A percentile compares a stretch with the other conserved stretches of the same genome.
phyloP scores from a whole-genome alignment of 106 monocot genomes.

The Cymbidium sinense region DNA sequence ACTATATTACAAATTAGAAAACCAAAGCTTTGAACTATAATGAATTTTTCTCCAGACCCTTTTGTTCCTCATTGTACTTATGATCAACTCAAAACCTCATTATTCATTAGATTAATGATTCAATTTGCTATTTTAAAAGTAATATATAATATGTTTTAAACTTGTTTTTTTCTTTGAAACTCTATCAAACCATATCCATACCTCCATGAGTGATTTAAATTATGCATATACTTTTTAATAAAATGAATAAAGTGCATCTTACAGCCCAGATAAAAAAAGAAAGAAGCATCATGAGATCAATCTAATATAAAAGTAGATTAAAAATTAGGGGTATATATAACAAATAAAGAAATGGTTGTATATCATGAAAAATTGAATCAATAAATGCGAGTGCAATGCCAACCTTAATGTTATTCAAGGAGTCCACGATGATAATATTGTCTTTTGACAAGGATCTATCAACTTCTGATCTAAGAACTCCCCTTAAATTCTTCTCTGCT shows the following conservation, averaged over 20 bases:
- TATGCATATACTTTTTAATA: background rate
- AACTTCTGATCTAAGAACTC: conserved; percentile 91
- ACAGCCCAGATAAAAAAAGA: background rate
- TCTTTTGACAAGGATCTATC: conserved; percentile 90
- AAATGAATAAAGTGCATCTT: background rate
- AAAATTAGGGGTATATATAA: no score
- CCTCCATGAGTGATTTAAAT: background rate
- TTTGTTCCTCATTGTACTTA: background rate
- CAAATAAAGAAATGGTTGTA: background rate
- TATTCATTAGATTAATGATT: background rate
- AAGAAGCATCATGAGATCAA: background rate
- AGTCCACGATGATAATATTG: conserved; percentile 77
- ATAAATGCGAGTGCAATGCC: background rate
- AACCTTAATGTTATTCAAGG: conserved; percentile 97
- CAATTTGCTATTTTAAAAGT: background rate
- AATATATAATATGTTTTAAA: background rate
- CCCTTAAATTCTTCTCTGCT: conserved; percentile 94
- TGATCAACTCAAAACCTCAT: background rate
- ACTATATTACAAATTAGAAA: background rate
- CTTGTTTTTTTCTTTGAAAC: background rate
- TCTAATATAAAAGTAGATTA: background rate
- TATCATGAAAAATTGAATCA: background rate
- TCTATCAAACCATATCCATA: background rate
- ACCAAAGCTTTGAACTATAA: background rate
- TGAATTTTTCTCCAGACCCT: background rate